Evolutionary conservation across 768 basidiomycete species (phyloP), one percentile per base, ranked within the genome.

Genomic region (Paxillus rubicundulus): DNA sequence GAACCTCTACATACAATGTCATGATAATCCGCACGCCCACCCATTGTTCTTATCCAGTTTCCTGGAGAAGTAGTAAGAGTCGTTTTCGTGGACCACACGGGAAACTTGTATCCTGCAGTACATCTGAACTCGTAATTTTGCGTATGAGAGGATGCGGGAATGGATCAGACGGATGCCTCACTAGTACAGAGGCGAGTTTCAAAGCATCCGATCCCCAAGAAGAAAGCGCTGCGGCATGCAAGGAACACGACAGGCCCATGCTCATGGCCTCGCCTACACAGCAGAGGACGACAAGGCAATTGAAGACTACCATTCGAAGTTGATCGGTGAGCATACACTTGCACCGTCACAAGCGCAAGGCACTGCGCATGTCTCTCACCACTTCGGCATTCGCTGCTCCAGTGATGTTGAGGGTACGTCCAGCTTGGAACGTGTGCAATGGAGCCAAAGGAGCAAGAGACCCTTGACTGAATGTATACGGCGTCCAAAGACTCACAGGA

Each of bases 351-450:
- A n/a, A n/a, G n/a, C n/a, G n/a, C n/a, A n/a, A n/a, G n/a, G n/a
- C n/a, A n/a, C n/a, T n/a, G n/a, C n/a, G n/a, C n/a, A n/a, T n/a
- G n/a, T n/a, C n/a, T n/a, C n/a, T n/a, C n/a, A n/a, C n/a, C n/a
- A n/a, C n/a, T n/a, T n/a, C n/a, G n/a, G n/a, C n/a, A n/a, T n/a
- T n/a, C n/a, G n/a, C n/a, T n/a, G n/a, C n/a, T n/a, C n/a, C n/a
- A n/a, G n/a, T n/a, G n/a, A n/a, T n/a, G n/a, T n/a, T n/a, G n/a
- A n/a, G n/a, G n/a, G n/a, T n/a, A n/a, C n/a, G n/a, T 4, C 10
- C 42, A 85, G 82, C 71, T 83, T 13, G 84, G 84, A 36, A 86
- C 84, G 0, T 86, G 84, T 52, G 78, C 82, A 1, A 86, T 87
- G 84, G 85, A 83, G 61, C 75, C 82, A 3, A 74, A 77, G n/a